These are phyloP conservation scores for Nicotiana otophora DNA, from an alignment of 257 asterid genomes.

Conservation along the genomic window DNA sequence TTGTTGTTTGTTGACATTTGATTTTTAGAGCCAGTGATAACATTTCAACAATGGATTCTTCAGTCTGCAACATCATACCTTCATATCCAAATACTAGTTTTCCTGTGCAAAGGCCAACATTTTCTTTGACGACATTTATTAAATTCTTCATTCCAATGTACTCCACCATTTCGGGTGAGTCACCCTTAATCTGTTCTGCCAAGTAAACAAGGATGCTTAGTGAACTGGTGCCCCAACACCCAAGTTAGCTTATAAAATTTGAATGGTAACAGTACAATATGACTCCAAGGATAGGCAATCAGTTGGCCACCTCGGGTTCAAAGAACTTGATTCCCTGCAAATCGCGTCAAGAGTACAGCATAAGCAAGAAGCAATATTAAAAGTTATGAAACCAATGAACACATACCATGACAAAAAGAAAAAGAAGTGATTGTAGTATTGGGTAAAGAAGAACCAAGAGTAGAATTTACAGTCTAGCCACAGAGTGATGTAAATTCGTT, in stretches of 20 bases:
- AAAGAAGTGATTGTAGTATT: not conserved
- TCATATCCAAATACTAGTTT: constrained; percentile 77
- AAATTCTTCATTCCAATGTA: constrained; percentile 83
- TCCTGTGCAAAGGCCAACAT: constrained; percentile 71
- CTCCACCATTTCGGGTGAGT: constrained; percentile 96
- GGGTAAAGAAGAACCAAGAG: not conserved
- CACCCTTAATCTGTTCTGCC: constrained; percentile 78
- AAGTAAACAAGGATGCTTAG: constrained; percentile 20
- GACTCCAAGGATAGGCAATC: constrained; percentile 22
- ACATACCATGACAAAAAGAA: not conserved
- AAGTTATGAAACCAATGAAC: not conserved
- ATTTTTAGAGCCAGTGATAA: not conserved
- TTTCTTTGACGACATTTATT: constrained; percentile 60
- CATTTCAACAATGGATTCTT: not conserved
- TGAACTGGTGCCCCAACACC: not conserved
- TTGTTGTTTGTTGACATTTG: not conserved
- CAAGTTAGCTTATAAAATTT: not conserved
- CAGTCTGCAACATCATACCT: constrained; percentile 36
- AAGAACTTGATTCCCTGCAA: constrained; percentile 95
- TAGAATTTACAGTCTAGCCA: not conserved
- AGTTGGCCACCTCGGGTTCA: constrained; percentile 84
- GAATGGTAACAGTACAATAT: constrained; percentile 7
- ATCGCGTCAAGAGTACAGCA: constrained; percentile 9
- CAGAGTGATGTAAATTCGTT: not conserved
- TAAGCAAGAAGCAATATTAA: not conserved